A percentile compares a stretch with the other conserved stretches of the same genome.
Evolutionary conservation across 495 filamentous ascomycete genomes (phyloP).

Genomic region (Penicillium pulvis): DNA sequence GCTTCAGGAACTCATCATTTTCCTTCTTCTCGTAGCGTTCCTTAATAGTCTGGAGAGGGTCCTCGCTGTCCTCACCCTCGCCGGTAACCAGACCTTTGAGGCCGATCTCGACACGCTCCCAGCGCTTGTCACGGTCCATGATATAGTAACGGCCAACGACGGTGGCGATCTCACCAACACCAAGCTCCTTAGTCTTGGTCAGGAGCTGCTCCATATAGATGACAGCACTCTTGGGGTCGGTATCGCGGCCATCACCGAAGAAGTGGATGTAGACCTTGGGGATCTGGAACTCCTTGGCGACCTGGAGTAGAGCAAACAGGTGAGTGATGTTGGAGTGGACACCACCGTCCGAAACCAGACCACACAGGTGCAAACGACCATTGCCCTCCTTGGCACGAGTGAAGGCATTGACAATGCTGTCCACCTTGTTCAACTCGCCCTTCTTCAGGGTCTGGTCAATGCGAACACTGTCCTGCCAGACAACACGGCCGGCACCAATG

Average conservation of each 20-base stretch:
- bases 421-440: conserved; percentile 73
- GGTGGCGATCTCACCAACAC: conserved; percentile 85
- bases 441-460: conserved; percentile 97
- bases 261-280: conserved; percentile 97
- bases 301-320: conserved; percentile 79
- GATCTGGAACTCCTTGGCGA: conserved; percentile 84
- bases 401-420: conserved; percentile 76
- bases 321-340: conserved; percentile 96
- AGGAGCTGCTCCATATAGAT: conserved; percentile 86
- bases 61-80: conserved; percentile 80
- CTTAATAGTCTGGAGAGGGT: conserved; percentile 84
- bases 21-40: conserved; percentile 84
- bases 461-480: conserved; percentile 98
- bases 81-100: conserved; percentile 83
- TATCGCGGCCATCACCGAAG: conserved; percentile 97
- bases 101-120: conserved; percentile 90
- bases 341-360: conserved; percentile 91
- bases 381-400: conserved; percentile 82
- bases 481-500: conserved; percentile 95
- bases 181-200: conserved; percentile 76
- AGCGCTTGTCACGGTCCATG: conserved; percentile 99
- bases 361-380: conserved; percentile 88
- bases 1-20: conserved; percentile 97
- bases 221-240: conserved; percentile 88
- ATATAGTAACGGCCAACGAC: conserved; percentile 95